Conservation (phyloP, 192 early-diverging fungal species). For the Coemansia sp. region DNA sequence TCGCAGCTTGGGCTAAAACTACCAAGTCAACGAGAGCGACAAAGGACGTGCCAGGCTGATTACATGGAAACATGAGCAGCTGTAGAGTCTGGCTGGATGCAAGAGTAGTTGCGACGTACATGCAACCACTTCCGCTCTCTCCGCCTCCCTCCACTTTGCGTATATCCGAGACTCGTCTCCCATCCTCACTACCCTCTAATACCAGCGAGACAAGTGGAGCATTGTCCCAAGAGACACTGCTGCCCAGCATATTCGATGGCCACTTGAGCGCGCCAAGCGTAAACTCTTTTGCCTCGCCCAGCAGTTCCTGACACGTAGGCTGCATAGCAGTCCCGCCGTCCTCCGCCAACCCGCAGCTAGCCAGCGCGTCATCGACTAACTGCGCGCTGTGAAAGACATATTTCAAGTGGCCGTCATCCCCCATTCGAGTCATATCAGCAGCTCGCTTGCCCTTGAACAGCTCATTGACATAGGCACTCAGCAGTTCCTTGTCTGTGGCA, state of each 20-base stretch:
- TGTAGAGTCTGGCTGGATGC: not conserved
- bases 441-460: not conserved
- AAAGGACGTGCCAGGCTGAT: not conserved
- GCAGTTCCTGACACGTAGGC: slow-evolving; percentile 1
- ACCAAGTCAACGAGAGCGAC: slow-evolving; percentile 8
- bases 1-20: not conserved
- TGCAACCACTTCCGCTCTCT: not conserved
- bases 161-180: not conserved
- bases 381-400: slow-evolving; percentile 26
- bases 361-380: slow-evolving; percentile 1
- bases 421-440: not conserved
- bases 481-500: not conserved
- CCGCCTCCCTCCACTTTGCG: not conserved
- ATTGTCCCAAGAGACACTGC: slow-evolving; percentile 21
- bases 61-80: not conserved
- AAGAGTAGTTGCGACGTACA: slow-evolving; percentile 2
- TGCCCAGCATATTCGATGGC: slow-evolving; percentile 38
- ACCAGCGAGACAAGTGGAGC: not conserved
- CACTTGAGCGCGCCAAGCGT: slow-evolving; percentile 26
- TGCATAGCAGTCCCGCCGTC: not conserved
- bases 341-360: not conserved
- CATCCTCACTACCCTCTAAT: not conserved
- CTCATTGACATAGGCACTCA: not conserved
- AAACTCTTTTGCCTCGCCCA: slow-evolving; percentile 13
- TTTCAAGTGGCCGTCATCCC: not conserved